phyloP scores from a whole-genome alignment of 2,329 filamentous ascomycete species.

The Xylariaceae sp. region DNA sequence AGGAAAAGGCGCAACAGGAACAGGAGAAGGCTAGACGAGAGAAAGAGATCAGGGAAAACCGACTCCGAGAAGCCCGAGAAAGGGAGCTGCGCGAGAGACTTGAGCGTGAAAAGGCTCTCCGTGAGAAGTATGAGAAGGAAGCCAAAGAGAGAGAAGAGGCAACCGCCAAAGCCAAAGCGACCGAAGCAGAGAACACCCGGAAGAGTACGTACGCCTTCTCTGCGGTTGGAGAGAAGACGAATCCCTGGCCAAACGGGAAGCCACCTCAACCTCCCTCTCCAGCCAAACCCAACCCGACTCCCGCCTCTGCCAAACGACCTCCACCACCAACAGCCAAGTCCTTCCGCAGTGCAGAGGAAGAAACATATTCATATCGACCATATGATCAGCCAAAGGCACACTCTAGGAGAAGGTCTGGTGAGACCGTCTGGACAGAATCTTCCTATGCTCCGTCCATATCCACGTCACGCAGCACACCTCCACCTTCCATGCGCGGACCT shows the following conservation, averaged over 20 bases:
- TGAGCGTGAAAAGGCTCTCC: slow-evolving; percentile 12
- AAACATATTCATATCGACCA: slow-evolving; percentile 69
- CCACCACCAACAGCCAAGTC: slow-evolving; percentile 46
- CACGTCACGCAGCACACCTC: slow-evolving; percentile 78
- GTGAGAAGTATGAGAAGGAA: slow-evolving; percentile 17
- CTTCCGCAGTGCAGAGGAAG: slow-evolving; percentile 58
- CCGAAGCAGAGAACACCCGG: slow-evolving; percentile 31
- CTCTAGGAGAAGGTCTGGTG: slow-evolving; percentile 58
- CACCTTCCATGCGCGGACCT: slow-evolving; percentile 69
- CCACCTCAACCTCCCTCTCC: slow-evolving; percentile 37
- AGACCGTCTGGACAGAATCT: slow-evolving; percentile 73
- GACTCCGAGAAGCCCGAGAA: slow-evolving; percentile 30
- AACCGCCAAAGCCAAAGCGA: slow-evolving; percentile 19
- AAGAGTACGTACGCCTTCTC: slow-evolving; percentile 59
- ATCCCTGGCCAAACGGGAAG: slow-evolving; percentile 63
- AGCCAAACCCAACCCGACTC: slow-evolving; percentile 16
- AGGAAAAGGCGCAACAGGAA: slow-evolving; percentile 27
- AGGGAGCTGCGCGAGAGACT: slow-evolving; percentile 24
- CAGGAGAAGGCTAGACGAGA: slow-evolving; percentile 31
- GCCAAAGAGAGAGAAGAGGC: slow-evolving; percentile 11
- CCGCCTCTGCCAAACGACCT: slow-evolving; percentile 20
- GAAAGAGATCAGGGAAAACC: slow-evolving; percentile 28
- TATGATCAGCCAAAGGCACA: slow-evolving; percentile 66
- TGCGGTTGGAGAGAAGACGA: slow-evolving; percentile 64
- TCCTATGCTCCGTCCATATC: slow-evolving; percentile 84